Base-by-base conservation (phyloP, 2,329 filamentous ascomycete species). In the Lecanosticta acicola region DNA sequence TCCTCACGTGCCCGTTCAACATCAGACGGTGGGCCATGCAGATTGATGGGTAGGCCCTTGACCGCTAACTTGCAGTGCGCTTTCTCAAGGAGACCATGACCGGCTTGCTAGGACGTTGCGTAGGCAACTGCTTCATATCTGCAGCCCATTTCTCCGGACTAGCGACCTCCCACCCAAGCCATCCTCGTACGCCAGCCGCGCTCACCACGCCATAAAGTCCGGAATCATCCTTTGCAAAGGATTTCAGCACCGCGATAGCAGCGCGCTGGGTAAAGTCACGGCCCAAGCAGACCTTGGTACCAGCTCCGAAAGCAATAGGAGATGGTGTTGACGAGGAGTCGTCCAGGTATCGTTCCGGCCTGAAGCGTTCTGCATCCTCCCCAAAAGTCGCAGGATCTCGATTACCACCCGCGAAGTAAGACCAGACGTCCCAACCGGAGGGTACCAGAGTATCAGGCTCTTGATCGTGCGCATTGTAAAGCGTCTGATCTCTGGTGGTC, bases 51-150 rank as follows among this genome's bases (percentile, higher is more conserved):
- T n/a, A n/a, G n/a, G n/a, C n/a, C n/a, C n/a, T n/a, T n/a, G n/a
- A n/a, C n/a, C n/a, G n/a, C n/a, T n/a, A n/a, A n/a, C n/a, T n/a
- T n/a, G n/a, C n/a, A n/a, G n/a, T n/a, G n/a, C n/a, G n/a, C n/a
- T n/a, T n/a, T n/a, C n/a, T 29, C 11, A 29, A 29, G 5, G 24
- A 29, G 14, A 39, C 35, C 35, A 39, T 45, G n/a, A 39, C 26
- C 2, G 43, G 34, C 14, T 42, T 21, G 16, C 43, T 40, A 2
- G 56, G 55, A 35, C 29, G 33, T 32, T 58, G 57, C 19, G 41
- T 48, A 3, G 56, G 53, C 37, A 59, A 40, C 39, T 60, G 55
- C 38, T 60, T 60, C 46, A 60, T 51, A 32, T 59, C 54, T 18
- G 19, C 46, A 18, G 58, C 58, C 48, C 47, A 58, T 0, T 47